Percentiles rank a stretch among this genome's conserved stretches.
Conservation (phyloP, 805 yeast genomes). For the Candida multigemmis region DNA sequence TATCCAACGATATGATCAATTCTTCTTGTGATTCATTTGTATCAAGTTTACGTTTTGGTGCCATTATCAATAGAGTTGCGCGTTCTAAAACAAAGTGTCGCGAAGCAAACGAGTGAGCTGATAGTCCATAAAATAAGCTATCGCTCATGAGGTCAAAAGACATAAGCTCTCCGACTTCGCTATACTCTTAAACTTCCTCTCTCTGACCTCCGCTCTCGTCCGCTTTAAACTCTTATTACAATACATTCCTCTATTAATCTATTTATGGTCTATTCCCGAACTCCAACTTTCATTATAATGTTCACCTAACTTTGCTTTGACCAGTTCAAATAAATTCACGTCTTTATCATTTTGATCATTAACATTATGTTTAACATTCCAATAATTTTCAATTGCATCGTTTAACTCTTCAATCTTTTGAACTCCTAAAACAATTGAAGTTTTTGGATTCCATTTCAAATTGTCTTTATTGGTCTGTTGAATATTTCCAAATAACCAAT, state of each 20-base stretch:
- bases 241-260: background rate
- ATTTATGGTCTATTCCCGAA: slow-evolving; percentile 16
- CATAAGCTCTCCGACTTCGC: background rate
- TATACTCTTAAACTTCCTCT: background rate
- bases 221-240: too few relatives aligned
- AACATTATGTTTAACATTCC: slow-evolving; percentile 31
- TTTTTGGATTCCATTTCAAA: slow-evolving; percentile 13
- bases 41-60: too few relatives aligned
- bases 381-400: slow-evolving; percentile 51
- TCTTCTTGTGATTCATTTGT: too few relatives aligned
- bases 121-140: too few relatives aligned
- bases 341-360: slow-evolving; percentile 32
- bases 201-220: too few relatives aligned
- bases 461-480: slow-evolving; percentile 4
- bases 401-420: slow-evolving; percentile 56
- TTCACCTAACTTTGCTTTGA: slow-evolving; percentile 37
- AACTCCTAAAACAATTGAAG: slow-evolving; percentile 73
- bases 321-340: slow-evolving; percentile 27
- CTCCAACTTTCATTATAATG: slow-evolving; percentile 64
- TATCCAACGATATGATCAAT: slow-evolving; percentile 14
- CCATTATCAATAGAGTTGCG: too few relatives aligned
- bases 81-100: too few relatives aligned
- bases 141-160: background rate
- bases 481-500: slow-evolving; percentile 39
- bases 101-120: too few relatives aligned